phyloP scores from a whole-genome alignment of 2,329 filamentous ascomycete genomes.

The Furcasterigmium sp. region DNA sequence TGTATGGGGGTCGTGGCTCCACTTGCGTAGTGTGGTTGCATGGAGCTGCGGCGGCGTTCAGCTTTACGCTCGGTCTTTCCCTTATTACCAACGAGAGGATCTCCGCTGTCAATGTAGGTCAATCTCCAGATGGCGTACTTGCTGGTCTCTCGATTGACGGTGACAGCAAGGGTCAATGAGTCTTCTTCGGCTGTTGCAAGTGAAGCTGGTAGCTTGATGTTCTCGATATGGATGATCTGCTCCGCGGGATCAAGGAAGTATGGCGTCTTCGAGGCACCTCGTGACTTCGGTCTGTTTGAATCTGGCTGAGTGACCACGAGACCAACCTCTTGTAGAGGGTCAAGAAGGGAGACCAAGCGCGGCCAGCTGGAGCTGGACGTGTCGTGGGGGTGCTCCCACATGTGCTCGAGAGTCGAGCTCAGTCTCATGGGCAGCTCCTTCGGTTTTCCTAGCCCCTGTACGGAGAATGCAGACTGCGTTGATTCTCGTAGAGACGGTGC shows the following conservation, averaged over 20 bases:
- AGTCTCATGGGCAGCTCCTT: slow-evolving; percentile 48
- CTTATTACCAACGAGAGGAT: slow-evolving; percentile 44
- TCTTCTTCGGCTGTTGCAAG: slow-evolving; percentile 29
- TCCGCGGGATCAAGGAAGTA: slow-evolving; percentile 68
- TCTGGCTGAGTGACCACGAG: slow-evolving; percentile 64
- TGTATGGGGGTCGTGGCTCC: slow-evolving; percentile 74
- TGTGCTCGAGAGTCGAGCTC: slow-evolving; percentile 49
- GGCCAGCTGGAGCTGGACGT: slow-evolving; percentile 59
- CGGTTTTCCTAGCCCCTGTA: slow-evolving; percentile 49
- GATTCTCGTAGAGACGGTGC: slow-evolving; percentile 43
- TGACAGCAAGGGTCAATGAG: slow-evolving; percentile 69
- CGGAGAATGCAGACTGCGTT: slow-evolving; percentile 48
- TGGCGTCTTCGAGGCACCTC: slow-evolving; percentile 37
- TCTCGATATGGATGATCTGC: slow-evolving; percentile 78
- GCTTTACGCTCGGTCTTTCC: slow-evolving; percentile 30
- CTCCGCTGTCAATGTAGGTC: slow-evolving; percentile 67
- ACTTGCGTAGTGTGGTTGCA: slow-evolving; percentile 65
- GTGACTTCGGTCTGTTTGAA: slow-evolving; percentile 26
- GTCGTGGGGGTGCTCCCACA: slow-evolving; percentile 51
- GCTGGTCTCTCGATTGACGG: slow-evolving; percentile 70
- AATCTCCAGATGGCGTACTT: slow-evolving; percentile 83
- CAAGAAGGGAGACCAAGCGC: slow-evolving; percentile 75
- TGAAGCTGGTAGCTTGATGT: slow-evolving; percentile 50
- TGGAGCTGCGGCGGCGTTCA: slow-evolving; percentile 53
- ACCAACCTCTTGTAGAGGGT: slow-evolving; percentile 81